Evolutionary conservation across 768 basidiomycete species (phyloP).

Genomic region (Suillus subluteus): DNA sequence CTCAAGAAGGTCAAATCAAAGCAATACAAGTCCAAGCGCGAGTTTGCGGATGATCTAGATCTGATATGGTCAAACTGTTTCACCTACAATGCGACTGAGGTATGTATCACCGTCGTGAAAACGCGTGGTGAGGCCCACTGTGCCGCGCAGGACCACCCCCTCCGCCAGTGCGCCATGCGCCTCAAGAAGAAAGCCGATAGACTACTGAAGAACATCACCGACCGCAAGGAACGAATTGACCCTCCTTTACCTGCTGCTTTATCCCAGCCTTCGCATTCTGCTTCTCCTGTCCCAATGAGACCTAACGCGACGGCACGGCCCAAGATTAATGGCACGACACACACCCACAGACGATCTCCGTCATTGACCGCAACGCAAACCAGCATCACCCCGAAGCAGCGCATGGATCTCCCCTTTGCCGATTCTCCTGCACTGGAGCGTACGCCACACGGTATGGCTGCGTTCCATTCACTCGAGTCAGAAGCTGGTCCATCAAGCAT

Average conservation of each 20-base stretch:
- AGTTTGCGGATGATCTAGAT: constrained; percentile 93
- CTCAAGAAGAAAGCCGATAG: constrained; percentile 85
- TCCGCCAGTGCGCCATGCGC: constrained; percentile 79
- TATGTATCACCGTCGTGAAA: constrained; percentile 42
- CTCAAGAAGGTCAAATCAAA: constrained; percentile 91
- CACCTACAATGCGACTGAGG: constrained; percentile 89
- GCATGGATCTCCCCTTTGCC: constrained; percentile 54
- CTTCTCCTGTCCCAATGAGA: constrained; percentile 24
- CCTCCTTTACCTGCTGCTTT: constrained; percentile 60
- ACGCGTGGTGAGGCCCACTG: constrained; percentile 1
- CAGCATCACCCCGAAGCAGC: constrained; percentile 16
- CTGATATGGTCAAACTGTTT: constrained; percentile 97
- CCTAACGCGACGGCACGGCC: constrained; percentile 45
- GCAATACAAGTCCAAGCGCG: constrained; percentile 90
- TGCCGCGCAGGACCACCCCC: constrained; percentile 74
- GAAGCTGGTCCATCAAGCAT: constrained; percentile 39
- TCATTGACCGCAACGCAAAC: constrained; percentile 36
- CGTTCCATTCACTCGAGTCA: constrained; percentile 62
- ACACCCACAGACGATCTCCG: constrained; percentile 44
- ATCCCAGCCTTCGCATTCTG: constrained; percentile 29
- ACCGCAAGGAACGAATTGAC: constrained; percentile 80
- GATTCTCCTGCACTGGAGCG: constrained; percentile 73
- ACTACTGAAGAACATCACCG: constrained; percentile 86
- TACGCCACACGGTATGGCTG: constrained; percentile 73
- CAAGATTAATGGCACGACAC: constrained; percentile 45